These are phyloP conservation scores for Sarocladium oryzae DNA, from an alignment of 2,329 filamentous ascomycete species.

Conservation along the genomic window DNA sequence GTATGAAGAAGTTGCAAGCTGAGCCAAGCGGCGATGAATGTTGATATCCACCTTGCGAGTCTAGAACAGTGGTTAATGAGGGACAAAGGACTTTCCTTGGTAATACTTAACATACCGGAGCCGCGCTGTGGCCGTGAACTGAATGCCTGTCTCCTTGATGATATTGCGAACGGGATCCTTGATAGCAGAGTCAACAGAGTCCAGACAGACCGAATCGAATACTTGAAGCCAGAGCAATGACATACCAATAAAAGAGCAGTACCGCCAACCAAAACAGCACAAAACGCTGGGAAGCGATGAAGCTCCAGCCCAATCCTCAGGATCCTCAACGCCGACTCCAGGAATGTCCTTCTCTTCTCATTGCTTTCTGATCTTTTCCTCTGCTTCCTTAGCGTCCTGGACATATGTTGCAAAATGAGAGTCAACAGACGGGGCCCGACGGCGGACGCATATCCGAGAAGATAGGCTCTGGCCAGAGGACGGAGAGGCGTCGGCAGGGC, in stretches of 20 bases:
- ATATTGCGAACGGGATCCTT: conserved; percentile 19
- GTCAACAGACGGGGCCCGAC: conserved; percentile 51
- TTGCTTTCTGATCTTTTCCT: conserved; percentile 6
- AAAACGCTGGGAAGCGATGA: conserved; percentile 56
- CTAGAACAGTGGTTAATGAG: conserved; percentile 26
- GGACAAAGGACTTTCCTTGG: neutral
- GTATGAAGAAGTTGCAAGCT: conserved; percentile 51
- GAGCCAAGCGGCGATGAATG: conserved; percentile 52
- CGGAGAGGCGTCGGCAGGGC: conserved; percentile 44
- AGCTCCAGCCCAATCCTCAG: conserved; percentile 45
- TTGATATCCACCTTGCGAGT: conserved; percentile 50
- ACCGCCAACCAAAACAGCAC: conserved; percentile 53
- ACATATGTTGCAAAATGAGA: conserved; percentile 44
- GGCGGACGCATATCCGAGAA: conserved; percentile 53
- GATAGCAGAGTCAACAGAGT: neutral
- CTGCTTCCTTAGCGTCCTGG: conserved; percentile 25
- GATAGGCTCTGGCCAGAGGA: conserved; percentile 52
- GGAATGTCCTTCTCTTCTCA: conserved; percentile 27
- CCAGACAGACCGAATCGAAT: no score
- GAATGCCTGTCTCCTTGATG: neutral
- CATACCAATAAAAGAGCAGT: conserved; percentile 53
- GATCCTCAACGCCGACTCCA: conserved; percentile 30
- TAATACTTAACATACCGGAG: neutral
- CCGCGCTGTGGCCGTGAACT: neutral
- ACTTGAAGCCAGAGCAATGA: no score